Evolutionary conservation across 306 rosid genomes (phyloP).

Genomic region (Abrus precatorius): DNA sequence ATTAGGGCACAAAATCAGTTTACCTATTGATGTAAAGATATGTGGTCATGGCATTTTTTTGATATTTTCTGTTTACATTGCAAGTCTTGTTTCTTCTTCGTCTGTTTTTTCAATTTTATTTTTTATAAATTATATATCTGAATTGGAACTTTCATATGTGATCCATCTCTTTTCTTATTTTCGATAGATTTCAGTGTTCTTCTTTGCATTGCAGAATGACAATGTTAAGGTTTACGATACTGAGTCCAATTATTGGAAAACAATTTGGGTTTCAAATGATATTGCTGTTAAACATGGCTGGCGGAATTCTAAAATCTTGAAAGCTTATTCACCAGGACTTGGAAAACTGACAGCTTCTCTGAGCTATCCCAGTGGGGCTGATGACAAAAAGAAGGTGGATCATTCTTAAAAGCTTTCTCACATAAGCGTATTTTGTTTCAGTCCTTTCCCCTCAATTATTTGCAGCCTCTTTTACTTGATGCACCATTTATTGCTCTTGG

Average conservation of each 20-base stretch:
- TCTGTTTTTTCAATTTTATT: neutral
- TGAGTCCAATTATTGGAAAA: conserved; percentile 65
- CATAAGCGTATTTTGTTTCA: neutral
- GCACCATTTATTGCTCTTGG: conserved; percentile 30
- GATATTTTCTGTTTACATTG: conserved; percentile 20
- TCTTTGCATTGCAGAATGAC: conserved; percentile 72
- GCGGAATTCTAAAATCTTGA: conserved; percentile 71
- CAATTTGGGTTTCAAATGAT: conserved; percentile 66
- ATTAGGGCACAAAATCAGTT: conserved; percentile 26
- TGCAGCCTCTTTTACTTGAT: conserved; percentile 22
- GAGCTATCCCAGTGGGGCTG: conserved; percentile 64
- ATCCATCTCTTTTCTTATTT: conserved; percentile 39
- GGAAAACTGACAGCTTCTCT: conserved; percentile 82
- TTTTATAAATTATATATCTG: conserved; percentile 6
- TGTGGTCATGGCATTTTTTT: conserved; percentile 20
- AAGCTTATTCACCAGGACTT: conserved; percentile 77
- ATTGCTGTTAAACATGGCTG: conserved; percentile 68
- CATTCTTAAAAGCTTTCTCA: conserved; percentile 23
- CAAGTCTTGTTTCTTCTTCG: conserved; percentile 21
- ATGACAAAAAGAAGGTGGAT: conserved; percentile 77
- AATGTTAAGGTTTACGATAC: conserved; percentile 72
- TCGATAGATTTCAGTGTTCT: conserved; percentile 45
- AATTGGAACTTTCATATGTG: conserved; percentile 2
- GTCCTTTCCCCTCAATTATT: conserved; percentile 11
- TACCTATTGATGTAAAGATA: conserved; percentile 16